Base-by-base conservation (phyloP, 2,329 filamentous ascomycete genomes). In the Trichoderma sp. region DNA sequence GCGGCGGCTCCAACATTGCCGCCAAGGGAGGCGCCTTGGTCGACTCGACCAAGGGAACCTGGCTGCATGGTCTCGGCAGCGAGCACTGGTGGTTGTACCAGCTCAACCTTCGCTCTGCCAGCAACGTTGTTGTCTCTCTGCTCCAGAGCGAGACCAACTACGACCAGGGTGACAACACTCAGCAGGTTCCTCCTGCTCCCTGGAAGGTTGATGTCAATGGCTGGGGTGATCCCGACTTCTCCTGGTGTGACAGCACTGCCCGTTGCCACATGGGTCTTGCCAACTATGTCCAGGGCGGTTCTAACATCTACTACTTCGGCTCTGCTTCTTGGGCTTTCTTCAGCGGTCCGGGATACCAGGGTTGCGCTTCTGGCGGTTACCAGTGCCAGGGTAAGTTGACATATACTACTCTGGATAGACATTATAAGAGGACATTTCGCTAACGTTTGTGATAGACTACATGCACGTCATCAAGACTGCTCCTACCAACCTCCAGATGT, bases 21-120 rank as follows among this genome's bases (percentile, higher is more conserved):
- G 83, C 79, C 59, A 88, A 85, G 55, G 84, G 87, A 15, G 85
- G 86, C 39, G 76, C 84, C 0, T 79, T 86, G 5, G 79, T 86
- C 63, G 84, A 87, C 74, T 82, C 82, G n/a, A 83, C 81, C 13
- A 80, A 81, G 13, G 84, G 85, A 4, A 86, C 84, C 47, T 89
- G 87, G 87, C 79, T 89, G 64, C 73, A 77, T 64, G 77, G 74
- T 6, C 68, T 78, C 59, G 85, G 87, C 3, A 85, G 82, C 65
- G 88, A 90, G 80, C 88, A 90, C 77, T 85, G 84, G 79, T 85
- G 85, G 77, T 78, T 90, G 63, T 90, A 90, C 79, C 86, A 90
- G 78, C 85, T 88, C 74, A 86, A 88, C 73, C 78, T 89, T 66
- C 80, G 82, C 58, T 78, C 80, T 30, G 86, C 86, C 1, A 76